Evolutionary conservation across 179 eudicot genomes (phyloP).

Genomic region (Actinidia chinensis): DNA sequence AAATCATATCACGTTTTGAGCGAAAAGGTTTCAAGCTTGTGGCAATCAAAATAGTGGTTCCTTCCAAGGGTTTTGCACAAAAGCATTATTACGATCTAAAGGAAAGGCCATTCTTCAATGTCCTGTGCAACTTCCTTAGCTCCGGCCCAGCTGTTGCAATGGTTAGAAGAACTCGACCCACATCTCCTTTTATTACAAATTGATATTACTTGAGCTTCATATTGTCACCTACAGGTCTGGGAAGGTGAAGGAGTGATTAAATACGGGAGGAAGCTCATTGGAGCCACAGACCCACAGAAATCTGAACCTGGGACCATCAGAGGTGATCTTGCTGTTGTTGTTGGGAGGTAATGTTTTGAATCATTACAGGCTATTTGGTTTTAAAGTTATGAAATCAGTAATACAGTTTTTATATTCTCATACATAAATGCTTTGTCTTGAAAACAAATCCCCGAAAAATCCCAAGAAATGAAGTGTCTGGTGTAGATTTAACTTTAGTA

Average conservation of each 20-base stretch:
- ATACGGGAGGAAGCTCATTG: conserved; percentile 92
- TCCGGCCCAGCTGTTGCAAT: conserved; percentile 99
- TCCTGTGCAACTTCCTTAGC: conserved; percentile 91
- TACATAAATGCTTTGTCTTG: too few relatives aligned
- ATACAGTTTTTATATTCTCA: background rate
- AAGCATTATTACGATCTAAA: conserved; percentile 95
- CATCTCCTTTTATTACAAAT: conserved; percentile 1
- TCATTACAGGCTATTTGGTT: background rate
- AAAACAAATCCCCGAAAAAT: too few relatives aligned
- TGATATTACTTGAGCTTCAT: background rate
- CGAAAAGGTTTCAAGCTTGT: conserved; percentile 96
- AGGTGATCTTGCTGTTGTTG: conserved; percentile 94
- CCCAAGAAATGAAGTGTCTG: too few relatives aligned
- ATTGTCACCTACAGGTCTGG: conserved; percentile 64
- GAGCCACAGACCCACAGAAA: conserved; percentile 98
- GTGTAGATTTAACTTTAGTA: too few relatives aligned
- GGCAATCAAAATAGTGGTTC: conserved; percentile 73
- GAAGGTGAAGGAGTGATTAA: conserved; percentile 98
- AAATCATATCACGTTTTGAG: conserved; percentile 90
- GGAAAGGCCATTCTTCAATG: conserved; percentile 92
- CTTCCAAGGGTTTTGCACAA: conserved; percentile 82
- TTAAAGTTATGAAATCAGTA: background rate
- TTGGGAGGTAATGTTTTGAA: conserved; percentile 67
- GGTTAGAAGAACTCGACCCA: conserved; percentile 44
- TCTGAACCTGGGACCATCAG: conserved; percentile 99